These are phyloP conservation scores for Salix purpurea DNA, from an alignment of 345 rosid genomes.

Conservation along the genomic window DNA sequence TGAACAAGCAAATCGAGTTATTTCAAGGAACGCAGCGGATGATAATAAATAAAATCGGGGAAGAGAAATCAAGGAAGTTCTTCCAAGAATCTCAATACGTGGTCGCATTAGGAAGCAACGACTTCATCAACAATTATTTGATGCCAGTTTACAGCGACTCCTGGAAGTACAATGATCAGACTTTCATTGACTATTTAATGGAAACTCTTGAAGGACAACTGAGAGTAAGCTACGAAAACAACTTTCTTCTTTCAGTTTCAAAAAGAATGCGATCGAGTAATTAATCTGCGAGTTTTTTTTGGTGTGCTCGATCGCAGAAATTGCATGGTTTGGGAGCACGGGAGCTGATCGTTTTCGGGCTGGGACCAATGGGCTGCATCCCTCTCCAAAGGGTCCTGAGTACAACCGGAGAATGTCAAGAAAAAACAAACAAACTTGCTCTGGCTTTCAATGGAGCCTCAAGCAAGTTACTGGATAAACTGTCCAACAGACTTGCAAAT, in stretches of 20 bases:
- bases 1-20: conserved; percentile 77
- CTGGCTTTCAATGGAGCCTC: conserved; percentile 57
- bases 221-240: conserved; percentile 27
- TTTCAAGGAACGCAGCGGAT: conserved; percentile 62
- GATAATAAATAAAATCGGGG: conserved; percentile 49
- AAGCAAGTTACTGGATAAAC: conserved; percentile 34
- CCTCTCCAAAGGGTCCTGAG: conserved; percentile 90
- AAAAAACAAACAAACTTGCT: conserved; percentile 66
- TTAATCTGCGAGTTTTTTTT: neutral
- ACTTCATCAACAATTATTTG: conserved; percentile 94
- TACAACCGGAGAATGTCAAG: conserved; percentile 60
- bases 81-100: conserved; percentile 63
- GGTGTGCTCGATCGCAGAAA: conserved; percentile 20
- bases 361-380: conserved; percentile 72
- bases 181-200: conserved; percentile 59
- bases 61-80: conserved; percentile 53
- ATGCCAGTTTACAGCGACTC: conserved; percentile 88
- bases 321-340: conserved; percentile 69
- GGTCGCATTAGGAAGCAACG: conserved; percentile 92
- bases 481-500: conserved; percentile 41
- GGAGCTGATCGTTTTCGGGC: conserved; percentile 74
- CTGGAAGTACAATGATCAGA: conserved; percentile 75
- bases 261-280: neutral
- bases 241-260: neutral
- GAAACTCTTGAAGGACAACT: conserved; percentile 70